These are phyloP conservation scores for Aspergillus pseudotamarii DNA, from an alignment of 2,329 filamentous ascomycete genomes.

Conservation along the genomic window DNA sequence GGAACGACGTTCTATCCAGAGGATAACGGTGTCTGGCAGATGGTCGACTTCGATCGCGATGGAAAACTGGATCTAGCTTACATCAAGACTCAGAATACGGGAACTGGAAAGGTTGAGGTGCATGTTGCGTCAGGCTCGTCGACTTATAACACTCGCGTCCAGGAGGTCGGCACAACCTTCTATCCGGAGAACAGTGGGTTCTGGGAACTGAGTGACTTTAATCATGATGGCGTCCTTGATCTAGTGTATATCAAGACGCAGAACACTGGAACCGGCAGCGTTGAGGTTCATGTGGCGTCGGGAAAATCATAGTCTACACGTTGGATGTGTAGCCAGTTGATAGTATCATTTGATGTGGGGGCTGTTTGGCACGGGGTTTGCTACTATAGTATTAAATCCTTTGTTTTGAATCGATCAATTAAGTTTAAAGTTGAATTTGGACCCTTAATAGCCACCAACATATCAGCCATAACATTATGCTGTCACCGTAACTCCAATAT, in stretches of 20 bases:
- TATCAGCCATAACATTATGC: neutral
- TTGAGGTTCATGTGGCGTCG: constrained; percentile 17
- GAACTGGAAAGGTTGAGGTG: constrained; percentile 17
- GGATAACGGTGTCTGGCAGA: constrained; percentile 17
- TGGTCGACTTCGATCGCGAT: constrained; percentile 16
- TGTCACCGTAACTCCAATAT: neutral
- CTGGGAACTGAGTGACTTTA: constrained; percentile 16
- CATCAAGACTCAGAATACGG: constrained; percentile 19
- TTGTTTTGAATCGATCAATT: no score
- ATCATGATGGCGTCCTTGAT: constrained; percentile 15
- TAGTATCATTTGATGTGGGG: neutral
- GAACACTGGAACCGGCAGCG: constrained; percentile 14
- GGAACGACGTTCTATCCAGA: constrained; percentile 58
- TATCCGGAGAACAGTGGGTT: constrained; percentile 14
- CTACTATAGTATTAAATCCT: neutral
- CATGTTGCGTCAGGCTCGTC: constrained; percentile 19
- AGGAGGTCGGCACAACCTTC: constrained; percentile 52
- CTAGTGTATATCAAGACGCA: constrained; percentile 17
- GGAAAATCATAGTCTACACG: constrained; percentile 2
- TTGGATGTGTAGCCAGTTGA: neutral
- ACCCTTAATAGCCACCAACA: neutral
- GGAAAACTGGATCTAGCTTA: constrained; percentile 19
- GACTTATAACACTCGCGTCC: constrained; percentile 16
- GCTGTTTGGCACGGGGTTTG: neutral
- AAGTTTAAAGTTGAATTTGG: no score